Percentiles rank a stretch among this genome's conserved stretches.
phyloP scores from a whole-genome alignment of 2,329 filamentous ascomycete species.

The Alternaria postmessia region DNA sequence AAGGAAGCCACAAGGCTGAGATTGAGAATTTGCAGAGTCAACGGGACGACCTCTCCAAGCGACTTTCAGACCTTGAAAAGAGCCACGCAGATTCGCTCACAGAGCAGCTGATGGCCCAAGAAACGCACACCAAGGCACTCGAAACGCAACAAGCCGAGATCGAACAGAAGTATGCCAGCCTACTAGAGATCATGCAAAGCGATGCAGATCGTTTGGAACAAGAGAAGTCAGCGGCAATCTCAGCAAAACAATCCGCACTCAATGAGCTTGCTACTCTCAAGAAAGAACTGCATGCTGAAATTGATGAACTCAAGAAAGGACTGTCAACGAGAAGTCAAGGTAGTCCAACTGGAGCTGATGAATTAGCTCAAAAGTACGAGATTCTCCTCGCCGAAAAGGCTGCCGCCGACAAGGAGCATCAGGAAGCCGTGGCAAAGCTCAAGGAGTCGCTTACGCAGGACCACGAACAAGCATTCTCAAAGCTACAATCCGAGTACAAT shows the following conservation, averaged over 20 bases:
- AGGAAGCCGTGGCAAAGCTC: conserved; percentile 35
- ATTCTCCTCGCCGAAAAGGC: conserved; percentile 36
- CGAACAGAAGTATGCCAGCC: conserved; percentile 39
- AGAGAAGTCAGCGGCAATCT: conserved; percentile 34
- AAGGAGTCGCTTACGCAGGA: conserved; percentile 39
- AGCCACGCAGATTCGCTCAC: conserved; percentile 25
- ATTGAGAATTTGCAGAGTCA: conserved; percentile 28
- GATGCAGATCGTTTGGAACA: conserved; percentile 37
- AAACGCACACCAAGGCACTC: conserved; percentile 35
- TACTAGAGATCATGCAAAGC: conserved; percentile 42
- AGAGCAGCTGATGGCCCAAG: conserved; percentile 28
- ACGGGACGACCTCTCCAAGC: conserved; percentile 28
- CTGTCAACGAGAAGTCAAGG: conserved; percentile 27
- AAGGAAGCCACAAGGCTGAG: conserved; percentile 29
- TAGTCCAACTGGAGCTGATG: conserved; percentile 24
- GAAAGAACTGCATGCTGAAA: conserved; percentile 29
- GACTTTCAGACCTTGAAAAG: conserved; percentile 35
- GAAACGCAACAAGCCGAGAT: conserved; percentile 37
- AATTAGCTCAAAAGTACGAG: conserved; percentile 40
- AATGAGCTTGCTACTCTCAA: conserved; percentile 36
- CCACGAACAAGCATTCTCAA: conserved; percentile 32
- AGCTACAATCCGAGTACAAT: conserved; percentile 39
- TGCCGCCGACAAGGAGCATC: conserved; percentile 39
- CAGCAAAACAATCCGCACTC: conserved; percentile 35
- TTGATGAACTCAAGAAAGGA: conserved; percentile 33